Percentiles rank a stretch among this genome's conserved stretches.
Evolutionary conservation across 148 eudicot species (phyloP).

Genomic region (Oxyria digyna): DNA sequence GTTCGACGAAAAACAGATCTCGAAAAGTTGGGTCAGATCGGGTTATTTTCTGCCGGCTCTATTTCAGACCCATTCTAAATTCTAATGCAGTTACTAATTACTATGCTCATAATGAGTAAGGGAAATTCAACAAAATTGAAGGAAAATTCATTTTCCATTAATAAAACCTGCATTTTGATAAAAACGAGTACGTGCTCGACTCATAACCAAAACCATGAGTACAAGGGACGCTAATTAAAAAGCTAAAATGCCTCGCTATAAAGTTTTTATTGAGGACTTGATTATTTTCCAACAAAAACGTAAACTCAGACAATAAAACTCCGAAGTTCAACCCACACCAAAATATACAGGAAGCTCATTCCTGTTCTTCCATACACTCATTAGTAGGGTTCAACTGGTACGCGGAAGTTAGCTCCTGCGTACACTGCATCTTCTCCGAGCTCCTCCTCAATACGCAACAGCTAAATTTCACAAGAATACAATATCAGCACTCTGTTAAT

Average conservation of each 20-base stretch:
- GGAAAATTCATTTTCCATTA: background rate
- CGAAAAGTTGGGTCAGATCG: too few species aligned
- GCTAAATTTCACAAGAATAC: constrained; percentile 21
- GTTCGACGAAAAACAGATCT: too few species aligned
- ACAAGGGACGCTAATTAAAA: background rate
- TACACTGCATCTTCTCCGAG: constrained; percentile 91
- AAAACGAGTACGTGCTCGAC: background rate
- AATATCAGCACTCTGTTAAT: constrained; percentile 4
- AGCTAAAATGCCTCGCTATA: background rate
- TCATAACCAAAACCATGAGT: background rate
- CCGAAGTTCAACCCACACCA: background rate
- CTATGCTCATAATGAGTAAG: too few species aligned
- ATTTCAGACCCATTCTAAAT: too few species aligned
- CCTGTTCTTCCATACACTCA: background rate
- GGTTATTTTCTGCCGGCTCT: too few species aligned
- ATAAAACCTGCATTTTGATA: background rate
- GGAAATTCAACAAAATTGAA: background rate
- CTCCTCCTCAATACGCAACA: constrained; percentile 89
- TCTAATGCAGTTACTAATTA: too few species aligned
- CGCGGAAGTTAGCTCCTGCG: constrained; percentile 83
- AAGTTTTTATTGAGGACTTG: background rate
- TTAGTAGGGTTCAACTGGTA: constrained; percentile 83
- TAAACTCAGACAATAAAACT: background rate
- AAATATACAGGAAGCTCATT: background rate
- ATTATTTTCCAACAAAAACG: background rate